These are phyloP conservation scores for Neobulgaria alba DNA, from an alignment of 2,329 filamentous ascomycete genomes.

Conservation along the genomic window DNA sequence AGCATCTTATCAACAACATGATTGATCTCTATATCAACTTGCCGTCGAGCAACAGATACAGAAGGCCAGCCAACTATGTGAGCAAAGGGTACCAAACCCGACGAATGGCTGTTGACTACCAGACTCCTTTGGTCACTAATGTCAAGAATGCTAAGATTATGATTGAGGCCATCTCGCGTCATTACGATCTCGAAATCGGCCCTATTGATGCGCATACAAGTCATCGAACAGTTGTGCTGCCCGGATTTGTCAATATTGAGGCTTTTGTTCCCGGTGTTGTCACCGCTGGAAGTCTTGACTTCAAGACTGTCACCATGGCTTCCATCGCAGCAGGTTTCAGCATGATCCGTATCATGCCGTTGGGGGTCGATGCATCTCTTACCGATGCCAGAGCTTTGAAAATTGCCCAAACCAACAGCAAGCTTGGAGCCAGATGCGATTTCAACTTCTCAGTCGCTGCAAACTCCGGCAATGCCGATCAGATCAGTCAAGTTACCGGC, in stretches of 20 bases:
- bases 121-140: constrained; percentile 94
- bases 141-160: constrained; percentile 99
- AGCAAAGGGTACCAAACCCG: constrained; percentile 94
- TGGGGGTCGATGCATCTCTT: constrained; percentile 64
- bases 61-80: constrained; percentile 96
- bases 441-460: constrained; percentile 74
- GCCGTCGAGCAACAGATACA: constrained; percentile 96
- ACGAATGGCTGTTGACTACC: constrained; percentile 92
- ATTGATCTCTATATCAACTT: constrained; percentile 99
- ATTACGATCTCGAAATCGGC: constrained; percentile 76
- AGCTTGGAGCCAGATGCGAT: constrained; percentile 61
- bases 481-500: constrained; percentile 62
- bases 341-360: constrained; percentile 73
- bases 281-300: constrained; percentile 54
- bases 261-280: constrained; percentile 70
- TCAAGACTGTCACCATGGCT: constrained; percentile 61
- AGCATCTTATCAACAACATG: constrained; percentile 94
- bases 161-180: constrained; percentile 84
- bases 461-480: constrained; percentile 63
- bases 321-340: constrained; percentile 69
- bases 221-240: constrained; percentile 64
- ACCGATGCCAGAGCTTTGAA: constrained; percentile 65
- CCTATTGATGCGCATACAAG: constrained; percentile 89
- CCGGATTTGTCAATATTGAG: constrained; percentile 70
- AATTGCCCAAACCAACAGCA: constrained; percentile 62